A percentile compares a stretch with the other conserved stretches of the same genome.
Evolutionary conservation across 2,329 filamentous ascomycete genomes (phyloP).

Genomic region (Xylariaceae sp.): DNA sequence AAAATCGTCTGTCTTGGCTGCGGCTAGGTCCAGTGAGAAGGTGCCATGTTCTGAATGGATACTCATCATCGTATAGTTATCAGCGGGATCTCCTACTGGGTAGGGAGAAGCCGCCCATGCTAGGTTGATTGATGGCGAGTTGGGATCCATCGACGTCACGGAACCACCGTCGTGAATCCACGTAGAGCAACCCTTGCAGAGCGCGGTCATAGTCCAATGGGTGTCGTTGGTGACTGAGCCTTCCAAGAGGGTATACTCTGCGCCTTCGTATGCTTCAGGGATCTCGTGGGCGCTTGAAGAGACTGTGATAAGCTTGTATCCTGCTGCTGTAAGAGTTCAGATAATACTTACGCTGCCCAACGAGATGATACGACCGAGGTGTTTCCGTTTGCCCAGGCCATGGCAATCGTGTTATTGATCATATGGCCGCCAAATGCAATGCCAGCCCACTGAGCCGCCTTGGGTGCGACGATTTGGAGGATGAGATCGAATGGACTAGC

Average conservation of each 20-base stretch:
- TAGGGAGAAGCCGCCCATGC: conserved; percentile 21
- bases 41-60: conserved; percentile 22
- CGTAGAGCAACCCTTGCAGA: conserved; percentile 39
- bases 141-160: conserved; percentile 15
- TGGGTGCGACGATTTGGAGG: conserved; percentile 43
- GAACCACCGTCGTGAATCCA: conserved; percentile 29
- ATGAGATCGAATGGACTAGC: conserved; percentile 38
- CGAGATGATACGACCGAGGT: conserved; percentile 39
- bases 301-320: neutral
- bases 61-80: conserved; percentile 18
- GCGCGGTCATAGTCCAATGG: conserved; percentile 39
- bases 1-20: conserved; percentile 19
- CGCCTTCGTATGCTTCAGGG: conserved; percentile 33
- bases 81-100: conserved; percentile 18
- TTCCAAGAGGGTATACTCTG: conserved; percentile 34
- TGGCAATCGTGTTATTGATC: conserved; percentile 46
- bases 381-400: conserved; percentile 44
- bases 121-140: conserved; percentile 17
- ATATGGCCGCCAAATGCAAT: conserved; percentile 49
- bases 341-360: conserved; percentile 25
- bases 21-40: conserved; percentile 16
- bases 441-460: conserved; percentile 45
- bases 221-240: conserved; percentile 37
- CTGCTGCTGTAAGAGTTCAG: neutral
- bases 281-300: conserved; percentile 29